phyloP scores from a whole-genome alignment of 495 filamentous ascomycete species.

The Hypoxylon subgilvum region DNA sequence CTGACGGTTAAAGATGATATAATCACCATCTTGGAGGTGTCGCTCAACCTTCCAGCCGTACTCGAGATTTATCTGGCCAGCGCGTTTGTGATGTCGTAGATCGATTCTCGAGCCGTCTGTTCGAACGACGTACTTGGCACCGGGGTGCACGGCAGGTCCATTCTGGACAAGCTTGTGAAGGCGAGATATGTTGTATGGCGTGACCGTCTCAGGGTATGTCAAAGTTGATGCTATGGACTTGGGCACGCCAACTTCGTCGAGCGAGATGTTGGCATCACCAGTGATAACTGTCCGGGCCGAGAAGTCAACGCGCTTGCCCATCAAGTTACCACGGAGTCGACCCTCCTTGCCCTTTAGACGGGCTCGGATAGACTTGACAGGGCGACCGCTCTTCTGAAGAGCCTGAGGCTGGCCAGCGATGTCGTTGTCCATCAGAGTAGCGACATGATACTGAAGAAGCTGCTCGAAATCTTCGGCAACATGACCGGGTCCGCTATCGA shows the following conservation, averaged over 20 bases:
- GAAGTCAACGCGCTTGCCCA: conserved; percentile 99
- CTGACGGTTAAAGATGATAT: conserved; percentile 99
- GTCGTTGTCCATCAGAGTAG: conserved; percentile 99
- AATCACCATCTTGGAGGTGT: conserved; percentile 93
- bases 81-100: conserved; percentile 85
- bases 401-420: conserved; percentile 96
- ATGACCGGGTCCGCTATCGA: conserved; percentile 88
- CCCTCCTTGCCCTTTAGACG: conserved; percentile 99
- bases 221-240: conserved; percentile 84
- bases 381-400: conserved; percentile 92
- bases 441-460: conserved; percentile 95
- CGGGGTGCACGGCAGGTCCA: conserved; percentile 91
- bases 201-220: conserved; percentile 97
- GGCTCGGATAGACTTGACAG: conserved; percentile 93
- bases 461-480: conserved; percentile 87
- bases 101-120: conserved; percentile 92
- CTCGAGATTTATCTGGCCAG: conserved; percentile 79
- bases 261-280: conserved; percentile 91
- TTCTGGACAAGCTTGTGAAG: conserved; percentile 87
- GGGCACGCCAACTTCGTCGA: conserved; percentile 96
- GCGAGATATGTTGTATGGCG: conserved; percentile 95
- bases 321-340: conserved; percentile 94
- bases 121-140: conserved; percentile 92
- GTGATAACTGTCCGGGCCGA: conserved; percentile 99
- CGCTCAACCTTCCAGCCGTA: conserved; percentile 99